Evolutionary conservation across 1,284 basidiomycete species (phyloP).

Genomic region (Leccinum fallax): DNA sequence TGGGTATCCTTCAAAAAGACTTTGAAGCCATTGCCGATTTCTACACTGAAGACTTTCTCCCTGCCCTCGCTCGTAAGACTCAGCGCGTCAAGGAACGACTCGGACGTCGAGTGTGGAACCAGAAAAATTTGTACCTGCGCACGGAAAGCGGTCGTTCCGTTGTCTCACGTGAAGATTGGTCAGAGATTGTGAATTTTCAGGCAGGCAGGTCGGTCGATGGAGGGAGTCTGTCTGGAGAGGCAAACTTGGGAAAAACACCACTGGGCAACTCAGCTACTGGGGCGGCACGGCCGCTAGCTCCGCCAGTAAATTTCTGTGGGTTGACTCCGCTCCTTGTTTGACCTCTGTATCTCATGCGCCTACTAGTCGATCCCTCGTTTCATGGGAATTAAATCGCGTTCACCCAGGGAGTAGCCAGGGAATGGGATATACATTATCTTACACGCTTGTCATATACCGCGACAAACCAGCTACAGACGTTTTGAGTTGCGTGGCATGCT

Average conservation of each 20-base stretch:
- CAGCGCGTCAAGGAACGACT: slow-evolving; percentile 68
- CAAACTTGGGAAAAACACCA: slow-evolving; percentile 2
- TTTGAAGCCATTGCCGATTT: slow-evolving; percentile 50
- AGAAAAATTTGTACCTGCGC: slow-evolving; percentile 56
- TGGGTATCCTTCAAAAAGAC: slow-evolving; percentile 56
- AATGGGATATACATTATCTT: slow-evolving; percentile 9
- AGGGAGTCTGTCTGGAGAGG: not conserved
- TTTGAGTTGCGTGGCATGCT: not conserved
- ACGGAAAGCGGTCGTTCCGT: slow-evolving; percentile 31
- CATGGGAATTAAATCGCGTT: slow-evolving; percentile 15
- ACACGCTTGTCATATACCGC: slow-evolving; percentile 1
- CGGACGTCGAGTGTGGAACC: slow-evolving; percentile 68
- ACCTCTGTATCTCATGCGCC: slow-evolving; percentile 2
- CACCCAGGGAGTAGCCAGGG: slow-evolving; percentile 1
- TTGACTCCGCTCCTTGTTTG: slow-evolving; percentile 7
- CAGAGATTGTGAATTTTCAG: slow-evolving; percentile 39
- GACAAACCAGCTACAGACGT: not conserved
- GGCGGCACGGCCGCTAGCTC: slow-evolving; percentile 2
- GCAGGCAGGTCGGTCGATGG: not conserved
- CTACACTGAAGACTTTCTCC: slow-evolving; percentile 40
- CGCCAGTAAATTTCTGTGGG: slow-evolving; percentile 29
- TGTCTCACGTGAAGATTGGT: slow-evolving; percentile 42
- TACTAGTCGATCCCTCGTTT: slow-evolving; percentile 32
- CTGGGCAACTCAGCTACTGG: slow-evolving; percentile 6
- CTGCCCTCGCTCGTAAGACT: slow-evolving; percentile 49